Evolutionary conservation across 1,139 yeast species (phyloP).

Genomic region (Candida albicans): DNA sequence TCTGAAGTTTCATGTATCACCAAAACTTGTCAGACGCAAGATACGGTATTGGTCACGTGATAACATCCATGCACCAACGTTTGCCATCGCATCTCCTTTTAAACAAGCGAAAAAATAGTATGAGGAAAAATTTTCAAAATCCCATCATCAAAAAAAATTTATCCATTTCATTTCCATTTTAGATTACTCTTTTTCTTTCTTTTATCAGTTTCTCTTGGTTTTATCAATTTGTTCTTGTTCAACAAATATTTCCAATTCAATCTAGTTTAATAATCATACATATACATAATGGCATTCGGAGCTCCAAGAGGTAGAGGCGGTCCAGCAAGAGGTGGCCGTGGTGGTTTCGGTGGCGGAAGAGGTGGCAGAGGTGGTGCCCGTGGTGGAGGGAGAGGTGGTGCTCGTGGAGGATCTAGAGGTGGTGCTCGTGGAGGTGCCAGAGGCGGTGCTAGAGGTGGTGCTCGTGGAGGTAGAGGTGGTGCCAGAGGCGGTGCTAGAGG

Average conservation of each 20-base stretch:
- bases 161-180: background rate
- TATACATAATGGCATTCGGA: slow-evolving; percentile 22
- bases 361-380: slow-evolving; percentile 54
- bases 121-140: background rate
- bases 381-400: slow-evolving; percentile 32
- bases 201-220: background rate
- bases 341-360: slow-evolving; percentile 45
- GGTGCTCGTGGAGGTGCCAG: slow-evolving; percentile 44
- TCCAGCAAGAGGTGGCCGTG: slow-evolving; percentile 30
- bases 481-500: slow-evolving; percentile 76
- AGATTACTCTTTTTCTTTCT: background rate
- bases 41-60: background rate
- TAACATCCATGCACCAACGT: background rate
- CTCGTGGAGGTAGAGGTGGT: slow-evolving; percentile 72
- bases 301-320: slow-evolving; percentile 20
- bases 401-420: slow-evolving; percentile 40
- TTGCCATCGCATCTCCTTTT: background rate
- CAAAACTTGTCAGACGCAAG: background rate
- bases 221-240: background rate
- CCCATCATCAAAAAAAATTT: slow-evolving; percentile 5
- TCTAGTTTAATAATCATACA: background rate
- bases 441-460: slow-evolving; percentile 52
- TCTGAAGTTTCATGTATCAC: background rate
- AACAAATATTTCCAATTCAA: background rate
- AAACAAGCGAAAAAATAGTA: background rate